phyloP scores from a whole-genome alignment of 495 filamentous ascomycete genomes.

The Aspergillus asperescens region DNA sequence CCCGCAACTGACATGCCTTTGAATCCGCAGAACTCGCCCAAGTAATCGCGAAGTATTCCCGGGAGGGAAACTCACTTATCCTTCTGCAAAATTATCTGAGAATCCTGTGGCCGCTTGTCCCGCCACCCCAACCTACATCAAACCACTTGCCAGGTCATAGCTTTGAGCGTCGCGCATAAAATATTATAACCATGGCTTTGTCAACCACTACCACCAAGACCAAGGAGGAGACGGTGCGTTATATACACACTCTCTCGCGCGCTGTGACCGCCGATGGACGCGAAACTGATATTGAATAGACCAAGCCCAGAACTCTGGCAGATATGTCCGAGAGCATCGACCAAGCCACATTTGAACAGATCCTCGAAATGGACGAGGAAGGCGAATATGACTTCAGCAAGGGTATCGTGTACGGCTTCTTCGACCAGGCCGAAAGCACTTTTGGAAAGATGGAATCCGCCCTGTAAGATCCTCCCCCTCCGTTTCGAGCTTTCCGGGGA shows the following conservation, averaged over 20 bases:
- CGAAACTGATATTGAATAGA: constrained; percentile 21
- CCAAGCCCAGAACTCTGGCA: constrained; percentile 43
- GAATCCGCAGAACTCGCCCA: constrained; percentile 16
- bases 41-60: constrained; percentile 10
- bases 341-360: constrained; percentile 77
- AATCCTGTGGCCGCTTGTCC: background rate
- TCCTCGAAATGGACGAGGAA: constrained; percentile 94
- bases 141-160: constrained; percentile 1
- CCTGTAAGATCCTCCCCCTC: constrained; percentile 56
- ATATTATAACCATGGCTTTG: constrained; percentile 27
- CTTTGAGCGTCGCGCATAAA: background rate
- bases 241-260: too few species aligned
- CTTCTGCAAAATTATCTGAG: constrained; percentile 1
- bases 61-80: constrained; percentile 3
- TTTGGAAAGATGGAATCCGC: constrained; percentile 78
- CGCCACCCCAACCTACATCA: background rate
- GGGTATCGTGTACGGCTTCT: constrained; percentile 87
- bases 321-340: constrained; percentile 72
- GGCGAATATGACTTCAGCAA: constrained; percentile 71
- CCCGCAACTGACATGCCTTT: constrained; percentile 20
- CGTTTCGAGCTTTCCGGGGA: background rate
- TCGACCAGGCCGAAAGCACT: constrained; percentile 82
- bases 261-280: too few species aligned
- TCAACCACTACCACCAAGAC: constrained; percentile 29
- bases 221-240: constrained; percentile 23